Base-by-base conservation (phyloP, 2,329 filamentous ascomycete genomes). In the Colletotrichum noveboracense region DNA sequence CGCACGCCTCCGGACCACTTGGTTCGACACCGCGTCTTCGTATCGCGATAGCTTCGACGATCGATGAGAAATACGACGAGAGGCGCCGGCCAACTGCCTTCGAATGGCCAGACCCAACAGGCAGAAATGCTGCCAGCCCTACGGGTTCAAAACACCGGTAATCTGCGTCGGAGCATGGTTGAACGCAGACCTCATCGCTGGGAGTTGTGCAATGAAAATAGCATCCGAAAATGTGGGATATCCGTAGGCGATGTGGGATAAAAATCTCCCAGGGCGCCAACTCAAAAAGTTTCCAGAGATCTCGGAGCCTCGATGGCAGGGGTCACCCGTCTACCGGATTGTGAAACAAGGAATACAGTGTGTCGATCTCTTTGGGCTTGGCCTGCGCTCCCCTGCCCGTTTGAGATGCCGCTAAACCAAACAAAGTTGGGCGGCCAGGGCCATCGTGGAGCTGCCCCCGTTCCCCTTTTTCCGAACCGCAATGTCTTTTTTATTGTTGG, bases 401-500 rank as follows among this genome's bases (percentile, higher is more conserved):
- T 36, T 12, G 18, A 38, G 32, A 32, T 12, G n/a, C 18, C 52
- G 18, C 69, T 67, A 75, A 72, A 24, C 72, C 26, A 18, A 14
- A 32, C 26, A 14, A 13, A 30, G 72, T 14, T 43, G 60, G 43
- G 36, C 32, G 9, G 62, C 62, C 73, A 67, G 68, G 43, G 34
- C 43, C 13, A 75, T 67, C 70, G 64, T 60, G 70, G 64, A 60
- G 30, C 32, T 18, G n/a, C 24, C 28, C 56, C 56, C 36, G 43
- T 43, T 73, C 21, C 64, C 70, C 69, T 64, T 68, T 36, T 65
- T 52, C 38, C 26, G 26, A 55, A 71, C n/a, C 58, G 68, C 13
- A 71, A 75, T 75, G 48, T 73, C 70, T 65, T 75, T 73, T 65
- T 73, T 21, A 73, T 75, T 68, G 26, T 26, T 26, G 26, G 13